Percentiles rank a stretch among this genome's conserved stretches.
phyloP scores from a whole-genome alignment of 139 green algal species.

The Tetratostichococcus sp. region DNA sequence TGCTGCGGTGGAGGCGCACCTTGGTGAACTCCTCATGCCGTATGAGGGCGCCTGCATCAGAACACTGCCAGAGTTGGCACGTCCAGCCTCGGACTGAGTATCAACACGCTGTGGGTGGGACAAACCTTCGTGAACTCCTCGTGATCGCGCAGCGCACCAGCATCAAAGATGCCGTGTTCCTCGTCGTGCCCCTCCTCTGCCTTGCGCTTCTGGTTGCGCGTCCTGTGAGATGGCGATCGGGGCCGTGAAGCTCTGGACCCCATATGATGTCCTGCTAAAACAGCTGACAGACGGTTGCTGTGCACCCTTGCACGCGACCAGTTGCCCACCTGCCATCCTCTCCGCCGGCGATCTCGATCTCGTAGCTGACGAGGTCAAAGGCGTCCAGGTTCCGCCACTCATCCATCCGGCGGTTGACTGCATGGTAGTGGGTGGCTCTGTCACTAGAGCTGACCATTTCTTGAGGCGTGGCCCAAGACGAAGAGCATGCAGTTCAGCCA shows the following conservation, averaged over 20 bases:
- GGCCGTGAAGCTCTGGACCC: too few relatives aligned
- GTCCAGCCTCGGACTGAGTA: not conserved
- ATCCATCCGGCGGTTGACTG: slow-evolving; percentile 96
- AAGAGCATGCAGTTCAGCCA: too few relatives aligned
- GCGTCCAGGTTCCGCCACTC: slow-evolving; percentile 83
- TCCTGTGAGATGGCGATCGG: slow-evolving; percentile 1
- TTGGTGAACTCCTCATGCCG: too few relatives aligned
- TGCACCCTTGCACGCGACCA: not conserved
- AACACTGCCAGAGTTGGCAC: too few relatives aligned
- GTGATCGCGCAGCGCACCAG: slow-evolving; percentile 81
- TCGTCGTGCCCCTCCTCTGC: slow-evolving; percentile 68
- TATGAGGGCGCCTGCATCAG: too few relatives aligned
- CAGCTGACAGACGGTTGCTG: not conserved
- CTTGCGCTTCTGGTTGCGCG: slow-evolving; percentile 53
- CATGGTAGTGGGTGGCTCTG: not conserved
- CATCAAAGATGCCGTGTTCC: slow-evolving; percentile 86
- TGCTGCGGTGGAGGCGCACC: not conserved
- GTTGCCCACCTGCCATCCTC: slow-evolving; percentile 12
- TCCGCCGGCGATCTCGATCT: not conserved
- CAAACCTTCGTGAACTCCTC: slow-evolving; percentile 97
- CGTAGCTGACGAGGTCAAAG: slow-evolving; percentile 61
- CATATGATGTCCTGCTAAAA: not conserved
- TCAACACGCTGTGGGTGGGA: not conserved
- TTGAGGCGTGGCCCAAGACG: too few relatives aligned
- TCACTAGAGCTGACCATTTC: too few relatives aligned